A percentile compares a stretch with the other conserved stretches of the same genome.
Evolutionary conservation across 1,139 yeast genomes (phyloP).

Genomic region (Candida mesenterica): DNA sequence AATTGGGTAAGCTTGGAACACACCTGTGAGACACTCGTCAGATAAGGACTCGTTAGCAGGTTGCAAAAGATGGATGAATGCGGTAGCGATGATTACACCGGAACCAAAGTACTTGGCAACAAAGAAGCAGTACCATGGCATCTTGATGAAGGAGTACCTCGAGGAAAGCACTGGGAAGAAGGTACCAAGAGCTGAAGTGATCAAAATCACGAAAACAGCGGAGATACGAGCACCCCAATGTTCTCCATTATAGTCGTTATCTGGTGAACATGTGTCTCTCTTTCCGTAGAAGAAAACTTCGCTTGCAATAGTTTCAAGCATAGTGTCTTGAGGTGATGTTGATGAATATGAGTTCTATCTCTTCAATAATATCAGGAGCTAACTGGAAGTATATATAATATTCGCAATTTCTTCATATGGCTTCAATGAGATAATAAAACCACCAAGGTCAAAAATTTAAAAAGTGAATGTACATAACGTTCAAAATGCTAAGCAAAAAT

Average conservation of each 20-base stretch:
- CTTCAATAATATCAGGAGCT: no score
- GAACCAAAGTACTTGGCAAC: conserved; percentile 84
- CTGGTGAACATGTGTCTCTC: conserved; percentile 36
- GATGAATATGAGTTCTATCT: no score
- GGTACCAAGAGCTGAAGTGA: conserved; percentile 57
- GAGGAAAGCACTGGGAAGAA: conserved; percentile 62
- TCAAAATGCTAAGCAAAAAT: background rate
- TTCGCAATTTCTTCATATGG: no score
- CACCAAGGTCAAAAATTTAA: conserved; percentile 6
- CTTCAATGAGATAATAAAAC: conserved; percentile 3
- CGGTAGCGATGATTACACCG: conserved; percentile 89
- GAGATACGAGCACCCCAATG: conserved; percentile 67
- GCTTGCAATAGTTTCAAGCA: conserved; percentile 7
- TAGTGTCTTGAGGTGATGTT: no score
- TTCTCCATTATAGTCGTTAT: conserved; percentile 38
- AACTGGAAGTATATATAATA: no score
- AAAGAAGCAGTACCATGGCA: conserved; percentile 64
- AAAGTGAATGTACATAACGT: background rate
- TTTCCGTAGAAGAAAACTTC: conserved; percentile 11
- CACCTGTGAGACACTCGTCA: conserved; percentile 53
- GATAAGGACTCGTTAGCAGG: conserved; percentile 67
- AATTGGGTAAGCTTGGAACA: conserved; percentile 58
- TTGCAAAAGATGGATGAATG: conserved; percentile 77
- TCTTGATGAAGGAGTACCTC: conserved; percentile 47
- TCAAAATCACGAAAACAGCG: conserved; percentile 64